These are phyloP conservation scores for Lanzia echinophila DNA, from an alignment of 2,329 filamentous ascomycete species.

Conservation along the genomic window DNA sequence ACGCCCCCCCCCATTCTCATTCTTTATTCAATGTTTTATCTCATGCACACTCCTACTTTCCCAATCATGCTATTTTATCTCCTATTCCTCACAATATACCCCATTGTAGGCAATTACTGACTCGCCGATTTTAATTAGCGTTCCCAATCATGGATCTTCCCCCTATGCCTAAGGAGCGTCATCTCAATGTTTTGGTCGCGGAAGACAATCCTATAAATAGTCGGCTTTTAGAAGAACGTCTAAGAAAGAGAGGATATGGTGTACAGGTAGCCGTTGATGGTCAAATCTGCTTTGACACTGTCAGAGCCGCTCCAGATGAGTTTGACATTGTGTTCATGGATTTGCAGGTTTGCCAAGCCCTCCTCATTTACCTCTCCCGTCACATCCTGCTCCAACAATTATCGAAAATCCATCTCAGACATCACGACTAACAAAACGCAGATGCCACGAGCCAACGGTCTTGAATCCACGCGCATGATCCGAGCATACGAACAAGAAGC, in stretches of 20 bases:
- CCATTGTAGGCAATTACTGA: too few relatives aligned
- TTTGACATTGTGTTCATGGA: slow-evolving; percentile 88
- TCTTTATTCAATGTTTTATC: too few relatives aligned
- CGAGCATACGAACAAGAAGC: slow-evolving; percentile 57
- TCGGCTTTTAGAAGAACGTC: slow-evolving; percentile 69
- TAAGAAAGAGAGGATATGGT: slow-evolving; percentile 69
- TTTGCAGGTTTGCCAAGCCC: slow-evolving; percentile 62
- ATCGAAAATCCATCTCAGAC: too few relatives aligned
- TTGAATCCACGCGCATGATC: slow-evolving; percentile 77
- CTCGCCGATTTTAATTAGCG: too few relatives aligned
- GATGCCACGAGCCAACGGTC: slow-evolving; percentile 90
- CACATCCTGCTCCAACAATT: too few relatives aligned
- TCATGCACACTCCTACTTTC: too few relatives aligned
- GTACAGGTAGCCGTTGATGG: slow-evolving; percentile 73
- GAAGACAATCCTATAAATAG: slow-evolving; percentile 88
- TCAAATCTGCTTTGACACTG: slow-evolving; percentile 70
- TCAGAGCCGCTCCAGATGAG: slow-evolving; percentile 51
- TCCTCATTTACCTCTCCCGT: neutral
- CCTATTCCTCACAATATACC: too few relatives aligned
- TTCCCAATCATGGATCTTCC: too few relatives aligned
- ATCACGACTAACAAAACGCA: too few relatives aligned
- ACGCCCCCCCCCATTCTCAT: too few relatives aligned
- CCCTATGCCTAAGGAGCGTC: too few relatives aligned
- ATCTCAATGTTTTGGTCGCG: slow-evolving; percentile 60
- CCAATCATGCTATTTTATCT: too few relatives aligned